Evolutionary conservation across 2,329 filamentous ascomycete species (phyloP).

Genomic region (Apiospora saccharicola): DNA sequence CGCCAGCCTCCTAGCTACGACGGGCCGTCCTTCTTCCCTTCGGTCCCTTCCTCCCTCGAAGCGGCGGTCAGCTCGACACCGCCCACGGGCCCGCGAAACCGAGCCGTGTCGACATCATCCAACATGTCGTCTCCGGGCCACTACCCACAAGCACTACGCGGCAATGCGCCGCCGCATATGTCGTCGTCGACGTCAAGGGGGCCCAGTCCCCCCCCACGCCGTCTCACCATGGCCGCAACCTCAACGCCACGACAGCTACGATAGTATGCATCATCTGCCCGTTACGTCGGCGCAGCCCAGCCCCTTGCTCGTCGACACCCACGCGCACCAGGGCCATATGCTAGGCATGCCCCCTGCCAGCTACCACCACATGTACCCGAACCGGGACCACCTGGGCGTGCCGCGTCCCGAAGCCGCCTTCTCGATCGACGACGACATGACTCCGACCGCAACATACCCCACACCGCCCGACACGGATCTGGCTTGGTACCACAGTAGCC

Average conservation of each 20-base stretch:
- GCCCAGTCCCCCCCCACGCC: not conserved
- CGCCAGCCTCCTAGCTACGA: not conserved
- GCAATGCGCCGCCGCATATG: not conserved
- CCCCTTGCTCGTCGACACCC: constrained; percentile 10
- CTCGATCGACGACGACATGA: constrained; percentile 9
- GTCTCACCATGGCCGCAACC: not conserved
- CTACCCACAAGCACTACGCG: not conserved
- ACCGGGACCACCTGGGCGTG: not conserved
- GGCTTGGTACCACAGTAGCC: not conserved
- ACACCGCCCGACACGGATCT: constrained; percentile 12
- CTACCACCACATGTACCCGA: constrained; percentile 8
- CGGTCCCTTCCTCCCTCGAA: not conserved
- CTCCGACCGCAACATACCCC: not conserved
- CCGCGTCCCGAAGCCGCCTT: constrained; percentile 8
- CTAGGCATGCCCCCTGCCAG: not conserved
- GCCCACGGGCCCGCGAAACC: not conserved
- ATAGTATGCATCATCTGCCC: not conserved
- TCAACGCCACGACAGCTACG: constrained; percentile 7
- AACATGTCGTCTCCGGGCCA: not conserved
- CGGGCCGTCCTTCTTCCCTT: constrained; percentile 2
- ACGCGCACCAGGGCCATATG: constrained; percentile 11
- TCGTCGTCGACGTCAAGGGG: not conserved
- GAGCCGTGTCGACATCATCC: constrained; percentile 12
- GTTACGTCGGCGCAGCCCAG: constrained; percentile 1
- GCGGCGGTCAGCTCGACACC: not conserved